phyloP scores from a whole-genome alignment of 139 green algal genomes.

The Edaphochlamys debaryana region DNA sequence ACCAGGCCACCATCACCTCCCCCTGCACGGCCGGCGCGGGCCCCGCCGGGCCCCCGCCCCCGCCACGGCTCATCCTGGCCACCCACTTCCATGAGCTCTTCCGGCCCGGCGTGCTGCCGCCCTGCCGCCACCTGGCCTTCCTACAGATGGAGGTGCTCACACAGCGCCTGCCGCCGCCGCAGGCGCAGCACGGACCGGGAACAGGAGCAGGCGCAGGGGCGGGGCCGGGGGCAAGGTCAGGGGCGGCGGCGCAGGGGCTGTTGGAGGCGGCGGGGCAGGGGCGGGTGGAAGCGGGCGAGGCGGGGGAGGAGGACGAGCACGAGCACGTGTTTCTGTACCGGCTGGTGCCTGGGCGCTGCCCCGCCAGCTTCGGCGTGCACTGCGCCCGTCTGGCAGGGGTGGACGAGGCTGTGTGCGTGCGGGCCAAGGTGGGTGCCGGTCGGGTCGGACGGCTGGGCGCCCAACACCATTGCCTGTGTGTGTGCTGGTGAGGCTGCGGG shows the following conservation, averaged over 20 bases:
- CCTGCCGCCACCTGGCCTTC: conserved; percentile 64
- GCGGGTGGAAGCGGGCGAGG: not conserved
- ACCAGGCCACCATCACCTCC: no score
- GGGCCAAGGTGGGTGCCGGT: not conserved
- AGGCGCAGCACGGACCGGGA: not conserved
- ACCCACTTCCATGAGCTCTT: conserved; percentile 88
- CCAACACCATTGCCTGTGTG: not conserved
- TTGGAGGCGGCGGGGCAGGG: not conserved
- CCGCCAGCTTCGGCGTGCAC: conserved; percentile 74
- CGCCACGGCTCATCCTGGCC: conserved; percentile 73
- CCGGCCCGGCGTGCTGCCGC: conserved; percentile 1
- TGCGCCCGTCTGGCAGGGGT: conserved; percentile 55
- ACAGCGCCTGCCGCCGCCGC: no score
- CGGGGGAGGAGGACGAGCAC: conserved; percentile 9
- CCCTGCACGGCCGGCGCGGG: no score
- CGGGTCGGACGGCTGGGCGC: not conserved
- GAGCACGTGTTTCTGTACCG: conserved; percentile 83
- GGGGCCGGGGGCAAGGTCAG: not conserved
- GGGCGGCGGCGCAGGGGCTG: no score
- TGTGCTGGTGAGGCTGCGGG: not conserved
- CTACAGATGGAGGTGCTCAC: conserved; percentile 78
- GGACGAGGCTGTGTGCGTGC: not conserved
- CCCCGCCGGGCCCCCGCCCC: not conserved
- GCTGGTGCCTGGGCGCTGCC: conserved; percentile 65
- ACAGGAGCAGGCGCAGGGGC: not conserved